phyloP scores from a whole-genome alignment of 495 filamentous ascomycete genomes.

The Hyaloscypha hepaticicola region DNA sequence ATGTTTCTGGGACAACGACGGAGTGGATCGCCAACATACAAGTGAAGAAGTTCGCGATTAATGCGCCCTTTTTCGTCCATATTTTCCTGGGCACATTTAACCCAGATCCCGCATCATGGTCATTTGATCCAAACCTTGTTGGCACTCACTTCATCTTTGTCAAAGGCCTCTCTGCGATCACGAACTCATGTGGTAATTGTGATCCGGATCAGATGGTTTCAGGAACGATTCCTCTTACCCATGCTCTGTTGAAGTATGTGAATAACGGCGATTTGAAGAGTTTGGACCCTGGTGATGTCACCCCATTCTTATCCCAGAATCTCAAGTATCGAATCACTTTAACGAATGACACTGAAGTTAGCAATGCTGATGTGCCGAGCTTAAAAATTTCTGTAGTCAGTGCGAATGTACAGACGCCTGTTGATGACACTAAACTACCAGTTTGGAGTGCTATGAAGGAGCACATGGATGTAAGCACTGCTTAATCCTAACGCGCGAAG shows the following conservation, averaged over 20 bases:
- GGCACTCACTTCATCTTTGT: slow-evolving; percentile 56
- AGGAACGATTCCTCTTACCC: slow-evolving; percentile 58
- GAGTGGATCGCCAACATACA: slow-evolving; percentile 63
- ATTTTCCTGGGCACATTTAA: slow-evolving; percentile 56
- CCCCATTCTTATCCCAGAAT: slow-evolving; percentile 45
- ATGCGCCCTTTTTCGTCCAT: slow-evolving; percentile 55
- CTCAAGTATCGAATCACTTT: slow-evolving; percentile 41
- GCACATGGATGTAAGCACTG: slow-evolving; percentile 12
- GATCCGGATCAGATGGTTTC: slow-evolving; percentile 37
- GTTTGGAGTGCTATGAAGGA: slow-evolving; percentile 37
- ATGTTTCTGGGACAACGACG: slow-evolving; percentile 28
- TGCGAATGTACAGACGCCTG: slow-evolving; percentile 37
- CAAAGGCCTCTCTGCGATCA: slow-evolving; percentile 30
- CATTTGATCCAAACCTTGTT: slow-evolving; percentile 45
- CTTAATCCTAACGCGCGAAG: too few relatives aligned
- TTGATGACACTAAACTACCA: slow-evolving; percentile 41
- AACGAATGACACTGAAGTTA: slow-evolving; percentile 25
- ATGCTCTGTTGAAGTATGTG: slow-evolving; percentile 46
- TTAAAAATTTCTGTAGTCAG: slow-evolving; percentile 43
- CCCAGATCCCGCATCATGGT: slow-evolving; percentile 42
- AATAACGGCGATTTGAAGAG: slow-evolving; percentile 39
- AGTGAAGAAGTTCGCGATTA: slow-evolving; percentile 52
- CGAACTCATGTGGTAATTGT: slow-evolving; percentile 19
- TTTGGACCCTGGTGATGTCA: slow-evolving; percentile 43
- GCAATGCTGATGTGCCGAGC: slow-evolving; percentile 30